phyloP scores from a whole-genome alignment of 2,329 filamentous ascomycete species.

The Phyllosticta capitalensis region DNA sequence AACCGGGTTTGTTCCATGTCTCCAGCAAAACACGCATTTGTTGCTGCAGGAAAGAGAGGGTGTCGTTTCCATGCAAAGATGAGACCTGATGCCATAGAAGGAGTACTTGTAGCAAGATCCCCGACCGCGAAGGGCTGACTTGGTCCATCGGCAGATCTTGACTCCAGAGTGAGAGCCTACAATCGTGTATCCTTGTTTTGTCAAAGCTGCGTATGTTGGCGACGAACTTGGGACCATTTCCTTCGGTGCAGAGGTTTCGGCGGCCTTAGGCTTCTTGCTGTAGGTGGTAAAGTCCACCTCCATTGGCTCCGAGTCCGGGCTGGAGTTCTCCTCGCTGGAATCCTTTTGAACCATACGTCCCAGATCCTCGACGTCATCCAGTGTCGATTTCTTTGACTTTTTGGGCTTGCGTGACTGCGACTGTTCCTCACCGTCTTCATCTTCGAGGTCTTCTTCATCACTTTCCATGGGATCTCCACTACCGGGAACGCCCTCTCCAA shows the following conservation, averaged over 20 bases:
- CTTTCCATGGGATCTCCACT: constrained; percentile 81
- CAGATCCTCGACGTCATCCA: constrained; percentile 81
- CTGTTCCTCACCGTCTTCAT: constrained; percentile 39
- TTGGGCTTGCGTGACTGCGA: constrained; percentile 15
- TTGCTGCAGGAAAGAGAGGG: constrained; percentile 93
- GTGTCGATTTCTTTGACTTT: constrained; percentile 34
- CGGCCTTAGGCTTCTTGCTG: constrained; percentile 42
- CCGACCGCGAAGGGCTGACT: constrained; percentile 84
- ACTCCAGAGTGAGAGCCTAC: constrained; percentile 93
- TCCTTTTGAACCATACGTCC: constrained; percentile 46
- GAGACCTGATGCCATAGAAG: constrained; percentile 93
- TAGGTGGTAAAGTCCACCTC: constrained; percentile 83
- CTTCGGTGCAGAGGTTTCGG: constrained; percentile 44
- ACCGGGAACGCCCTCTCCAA: constrained; percentile 58
- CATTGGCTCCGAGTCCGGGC: constrained; percentile 40
- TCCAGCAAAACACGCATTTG: constrained; percentile 99
- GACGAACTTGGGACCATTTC: constrained; percentile 92
- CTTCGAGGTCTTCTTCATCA: constrained; percentile 57
- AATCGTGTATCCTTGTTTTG: constrained; percentile 93
- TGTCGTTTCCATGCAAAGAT: constrained; percentile 97
- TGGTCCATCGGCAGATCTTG: constrained; percentile 98
- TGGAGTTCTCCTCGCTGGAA: constrained; percentile 6
- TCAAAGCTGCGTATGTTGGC: constrained; percentile 78
- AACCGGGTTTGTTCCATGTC: constrained; percentile 93
- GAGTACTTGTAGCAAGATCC: constrained; percentile 97